A percentile compares a stretch with the other conserved stretches of the same genome.
Conservation (phyloP, 163 green algal species). For the Scenedesmus sp. region DNA sequence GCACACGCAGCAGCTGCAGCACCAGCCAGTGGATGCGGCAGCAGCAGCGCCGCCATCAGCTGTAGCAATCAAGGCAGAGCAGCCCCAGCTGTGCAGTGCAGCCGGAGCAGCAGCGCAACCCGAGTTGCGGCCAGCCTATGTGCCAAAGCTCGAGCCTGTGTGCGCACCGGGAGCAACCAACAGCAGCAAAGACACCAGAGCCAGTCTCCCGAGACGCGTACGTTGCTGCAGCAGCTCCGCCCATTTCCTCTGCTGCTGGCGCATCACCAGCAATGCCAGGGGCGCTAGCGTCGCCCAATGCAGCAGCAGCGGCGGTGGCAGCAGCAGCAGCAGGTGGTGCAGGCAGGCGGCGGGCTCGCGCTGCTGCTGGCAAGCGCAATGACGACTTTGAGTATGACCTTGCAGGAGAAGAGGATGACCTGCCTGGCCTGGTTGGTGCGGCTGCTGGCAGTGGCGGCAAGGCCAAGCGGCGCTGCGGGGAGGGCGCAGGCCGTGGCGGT, state of each 20-base stretch:
- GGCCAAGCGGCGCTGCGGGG: background rate
- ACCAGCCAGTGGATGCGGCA: background rate
- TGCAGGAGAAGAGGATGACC: slow-evolving; percentile 2
- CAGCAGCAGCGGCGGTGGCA: background rate
- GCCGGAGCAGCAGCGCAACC: background rate
- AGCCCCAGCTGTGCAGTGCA: background rate
- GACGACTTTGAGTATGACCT: slow-evolving; percentile 14
- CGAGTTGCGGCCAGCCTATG: too few species aligned
- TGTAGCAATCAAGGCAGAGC: background rate
- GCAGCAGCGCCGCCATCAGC: background rate
- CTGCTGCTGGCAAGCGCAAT: background rate
- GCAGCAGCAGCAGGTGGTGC: background rate
- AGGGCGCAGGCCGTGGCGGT: background rate
- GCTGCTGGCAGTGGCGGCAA: background rate
- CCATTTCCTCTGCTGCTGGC: too few species aligned
- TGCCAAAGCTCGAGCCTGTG: background rate
- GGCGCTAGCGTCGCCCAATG: background rate
- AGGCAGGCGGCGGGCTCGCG: background rate
- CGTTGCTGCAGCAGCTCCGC: background rate
- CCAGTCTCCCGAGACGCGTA: background rate
- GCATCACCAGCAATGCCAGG: background rate
- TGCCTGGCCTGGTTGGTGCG: background rate
- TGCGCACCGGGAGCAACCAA: background rate
- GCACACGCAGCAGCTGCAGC: slow-evolving; percentile 2
- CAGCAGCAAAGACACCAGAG: background rate